phyloP scores from a whole-genome alignment of 176 grass and related monocot species.

The Rhynchospora breviuscula region DNA sequence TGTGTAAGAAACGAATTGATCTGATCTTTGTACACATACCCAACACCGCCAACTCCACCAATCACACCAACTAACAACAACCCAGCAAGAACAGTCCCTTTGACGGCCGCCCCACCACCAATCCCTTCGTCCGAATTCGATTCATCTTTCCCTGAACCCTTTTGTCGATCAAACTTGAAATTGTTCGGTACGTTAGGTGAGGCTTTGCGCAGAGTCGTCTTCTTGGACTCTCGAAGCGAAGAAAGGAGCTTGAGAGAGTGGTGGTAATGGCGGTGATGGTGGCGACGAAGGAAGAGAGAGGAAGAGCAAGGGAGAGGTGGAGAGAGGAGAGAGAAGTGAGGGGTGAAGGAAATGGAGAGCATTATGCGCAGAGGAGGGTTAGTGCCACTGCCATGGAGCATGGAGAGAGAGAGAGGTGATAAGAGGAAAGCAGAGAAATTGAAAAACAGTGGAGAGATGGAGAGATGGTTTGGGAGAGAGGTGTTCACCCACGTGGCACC shows the following conservation, averaged over 20 bases:
- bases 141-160: slow-evolving; percentile 16
- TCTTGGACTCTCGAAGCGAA: slow-evolving; percentile 68
- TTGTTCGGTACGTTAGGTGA: slow-evolving; percentile 58
- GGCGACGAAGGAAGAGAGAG: slow-evolving; percentile 37
- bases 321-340: slow-evolving; percentile 28
- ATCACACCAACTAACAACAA: slow-evolving; percentile 71
- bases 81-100: slow-evolving; percentile 74
- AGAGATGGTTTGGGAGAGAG: background rate
- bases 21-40: slow-evolving; percentile 93
- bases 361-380: slow-evolving; percentile 38
- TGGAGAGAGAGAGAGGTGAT: background rate
- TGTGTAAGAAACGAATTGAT: slow-evolving; percentile 86
- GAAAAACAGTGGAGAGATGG: background rate
- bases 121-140: slow-evolving; percentile 20
- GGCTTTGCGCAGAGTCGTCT: slow-evolving; percentile 67
- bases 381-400: slow-evolving; percentile 17
- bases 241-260: slow-evolving; percentile 50
- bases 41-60: slow-evolving; percentile 79
- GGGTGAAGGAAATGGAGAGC: slow-evolving; percentile 48
- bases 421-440: slow-evolving; percentile 15
- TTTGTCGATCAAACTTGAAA: slow-evolving; percentile 43
- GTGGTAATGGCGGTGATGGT: slow-evolving; percentile 19
- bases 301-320: slow-evolving; percentile 32
- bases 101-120: slow-evolving; percentile 33
- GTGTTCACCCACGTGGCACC: slow-evolving; percentile 25